A percentile compares a stretch with the other conserved stretches of the same genome.
Conservation (phyloP, 2,329 filamentous ascomycete species). For the Penicillium sp. region DNA sequence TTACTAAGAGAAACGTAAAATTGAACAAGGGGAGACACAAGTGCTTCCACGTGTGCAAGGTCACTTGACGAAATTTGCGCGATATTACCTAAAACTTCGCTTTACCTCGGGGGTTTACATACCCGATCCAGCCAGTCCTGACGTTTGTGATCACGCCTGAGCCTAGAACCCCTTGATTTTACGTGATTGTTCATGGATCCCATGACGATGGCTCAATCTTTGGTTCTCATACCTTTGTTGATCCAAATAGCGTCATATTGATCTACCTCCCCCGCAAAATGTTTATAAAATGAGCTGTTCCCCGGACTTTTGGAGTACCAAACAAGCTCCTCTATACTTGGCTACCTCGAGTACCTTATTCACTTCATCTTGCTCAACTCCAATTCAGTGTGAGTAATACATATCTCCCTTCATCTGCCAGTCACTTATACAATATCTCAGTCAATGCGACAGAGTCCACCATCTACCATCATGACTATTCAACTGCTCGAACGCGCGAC, state of each 20-base stretch:
- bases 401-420: background rate
- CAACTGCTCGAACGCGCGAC: background rate
- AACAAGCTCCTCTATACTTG: background rate
- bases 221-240: background rate
- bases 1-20: background rate
- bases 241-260: constrained; percentile 17
- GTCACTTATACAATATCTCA: background rate
- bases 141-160: background rate
- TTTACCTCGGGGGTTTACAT: background rate
- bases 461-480: constrained; percentile 1
- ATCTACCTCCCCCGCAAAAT: constrained; percentile 16
- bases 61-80: constrained; percentile 7
- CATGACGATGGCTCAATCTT: background rate
- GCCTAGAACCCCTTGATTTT: constrained; percentile 13
- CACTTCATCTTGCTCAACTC: background rate
- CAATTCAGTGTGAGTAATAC: background rate
- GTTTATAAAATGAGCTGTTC: background rate
- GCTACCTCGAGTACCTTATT: background rate
- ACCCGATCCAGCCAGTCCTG: background rate
- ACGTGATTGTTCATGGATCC: constrained; percentile 8
- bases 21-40: background rate
- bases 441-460: background rate
- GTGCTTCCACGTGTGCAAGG: background rate
- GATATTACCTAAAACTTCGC: constrained; percentile 8
- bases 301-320: background rate